Evolutionary conservation across 78 protist species (phyloP).

Genomic region (Bigelowiella natans): DNA sequence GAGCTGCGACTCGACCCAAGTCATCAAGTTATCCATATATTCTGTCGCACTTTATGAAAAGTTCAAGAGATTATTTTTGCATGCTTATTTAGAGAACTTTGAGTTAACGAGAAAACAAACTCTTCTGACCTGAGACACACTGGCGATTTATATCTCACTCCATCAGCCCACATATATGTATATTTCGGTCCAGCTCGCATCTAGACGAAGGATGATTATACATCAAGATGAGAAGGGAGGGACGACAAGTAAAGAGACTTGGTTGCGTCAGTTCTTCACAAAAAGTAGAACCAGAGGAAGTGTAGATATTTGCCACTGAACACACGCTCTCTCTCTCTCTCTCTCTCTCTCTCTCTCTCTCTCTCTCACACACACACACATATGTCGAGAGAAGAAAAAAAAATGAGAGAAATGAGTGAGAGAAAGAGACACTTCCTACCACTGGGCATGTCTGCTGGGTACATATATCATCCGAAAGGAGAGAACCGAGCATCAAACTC

Average conservation of each 20-base stretch:
- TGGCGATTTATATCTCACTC: background rate
- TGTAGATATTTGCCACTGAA: no score
- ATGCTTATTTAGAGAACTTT: no score
- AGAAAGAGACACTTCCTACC: no score
- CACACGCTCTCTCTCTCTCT: no score
- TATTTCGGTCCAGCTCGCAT: constrained; percentile 29
- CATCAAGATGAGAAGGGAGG: no score
- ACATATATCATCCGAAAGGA: background rate
- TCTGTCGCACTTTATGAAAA: background rate
- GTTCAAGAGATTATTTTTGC: background rate
- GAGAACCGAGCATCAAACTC: background rate
- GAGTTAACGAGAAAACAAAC: background rate
- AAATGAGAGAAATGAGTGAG: background rate
- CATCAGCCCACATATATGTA: constrained; percentile 24
- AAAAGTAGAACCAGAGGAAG: background rate
- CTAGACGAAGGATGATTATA: no score
- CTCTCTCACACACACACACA: no score
- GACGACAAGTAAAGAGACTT: no score
- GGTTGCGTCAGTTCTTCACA: no score
- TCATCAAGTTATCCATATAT: constrained; percentile 21
- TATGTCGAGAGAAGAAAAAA: no score
- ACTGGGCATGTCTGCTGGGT: background rate
- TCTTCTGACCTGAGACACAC: background rate
- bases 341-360: no score
- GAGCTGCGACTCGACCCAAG: constrained; percentile 31